Evolutionary conservation across 2,329 filamentous ascomycete species (phyloP), one percentile per base, ranked within the genome.

Genomic region (Cryphonectria nitschkei): DNA sequence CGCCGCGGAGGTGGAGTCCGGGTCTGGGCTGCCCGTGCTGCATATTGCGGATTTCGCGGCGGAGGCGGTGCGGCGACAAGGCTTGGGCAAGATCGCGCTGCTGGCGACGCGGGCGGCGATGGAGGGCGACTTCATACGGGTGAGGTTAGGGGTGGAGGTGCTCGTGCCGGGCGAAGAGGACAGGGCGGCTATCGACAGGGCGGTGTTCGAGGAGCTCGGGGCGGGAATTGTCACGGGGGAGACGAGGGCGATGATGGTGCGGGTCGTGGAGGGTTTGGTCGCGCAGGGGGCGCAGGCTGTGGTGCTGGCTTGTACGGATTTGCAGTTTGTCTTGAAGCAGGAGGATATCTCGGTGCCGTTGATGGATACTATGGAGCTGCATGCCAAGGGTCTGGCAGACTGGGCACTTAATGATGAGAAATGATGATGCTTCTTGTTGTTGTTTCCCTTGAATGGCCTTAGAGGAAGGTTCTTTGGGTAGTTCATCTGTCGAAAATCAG

Each of bases 291-390:
- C 69, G n/a, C 58, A 74, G 22, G 74, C 65, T 2, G 63, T 74
- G 14, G 69, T 74, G 26, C 62, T 75, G 34, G 74, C 72, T 7
- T 75, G 74, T 41, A 74, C 73, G 0, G 74, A 73, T 54, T 52
- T 74, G n/a, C 70, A 70, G 66, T 74, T 72, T 22, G 62, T 73
- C 37, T 39, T 75, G 43, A 68, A 68, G 63, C 68, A 64, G 56
- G 69, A 73, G 63, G 66, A 73, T 54, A 54, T 72, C 2, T 16
- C 50, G 1, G 68, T 72, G 3, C 73, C 71, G 1, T 29, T 75
- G 16, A 65, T 75, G 34, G 74, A 75, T 29, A 73, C 74, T 0
- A 68, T 74, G 56, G 74, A 75, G 62, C 63, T 72, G 19, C 74
- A 75, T 62, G 70, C 73, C 2, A 67, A 74, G 61, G 72, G 68